These are phyloP conservation scores for Fusarium miscanthi DNA, from an alignment of 2,329 filamentous ascomycete genomes.

Conservation along the genomic window DNA sequence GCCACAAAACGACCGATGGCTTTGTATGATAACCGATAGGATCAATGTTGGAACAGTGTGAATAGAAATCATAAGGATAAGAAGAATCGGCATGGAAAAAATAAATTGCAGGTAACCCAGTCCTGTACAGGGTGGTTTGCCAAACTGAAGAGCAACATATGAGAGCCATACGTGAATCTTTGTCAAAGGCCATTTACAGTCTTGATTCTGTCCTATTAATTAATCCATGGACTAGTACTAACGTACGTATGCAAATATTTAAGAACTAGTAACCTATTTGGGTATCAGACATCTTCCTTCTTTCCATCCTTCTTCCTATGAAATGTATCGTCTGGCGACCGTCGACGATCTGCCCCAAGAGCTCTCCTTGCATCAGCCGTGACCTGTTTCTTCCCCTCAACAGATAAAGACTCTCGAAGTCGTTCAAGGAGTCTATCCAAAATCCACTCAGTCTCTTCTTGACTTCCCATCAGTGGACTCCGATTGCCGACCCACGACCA, in stretches of 20 bases:
- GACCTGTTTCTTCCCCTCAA: conserved; percentile 31
- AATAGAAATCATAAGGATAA: background rate
- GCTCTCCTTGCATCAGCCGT: conserved; percentile 9
- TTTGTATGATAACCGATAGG: conserved; percentile 15
- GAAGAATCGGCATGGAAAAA: background rate
- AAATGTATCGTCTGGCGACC: background rate
- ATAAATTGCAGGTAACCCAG: background rate
- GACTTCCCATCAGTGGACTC: conserved; percentile 75
- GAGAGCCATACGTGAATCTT: background rate
- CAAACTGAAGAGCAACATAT: background rate
- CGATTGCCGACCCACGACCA: conserved; percentile 81
- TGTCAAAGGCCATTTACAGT: background rate
- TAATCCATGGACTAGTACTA: background rate
- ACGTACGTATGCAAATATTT: background rate
- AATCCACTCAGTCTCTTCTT: conserved; percentile 79
- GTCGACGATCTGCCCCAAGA: conserved; percentile 15
- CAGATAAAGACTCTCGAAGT: conserved; percentile 55
- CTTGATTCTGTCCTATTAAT: background rate
- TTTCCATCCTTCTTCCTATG: background rate
- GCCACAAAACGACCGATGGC: background rate
- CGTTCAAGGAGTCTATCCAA: conserved; percentile 70
- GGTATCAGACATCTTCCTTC: conserved; percentile 2
- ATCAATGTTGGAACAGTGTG: background rate
- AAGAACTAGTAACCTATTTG: background rate
- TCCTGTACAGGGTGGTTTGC: background rate